Base-by-base conservation (phyloP, 306 rosid genomes). In the Adenanthera pavonina region DNA sequence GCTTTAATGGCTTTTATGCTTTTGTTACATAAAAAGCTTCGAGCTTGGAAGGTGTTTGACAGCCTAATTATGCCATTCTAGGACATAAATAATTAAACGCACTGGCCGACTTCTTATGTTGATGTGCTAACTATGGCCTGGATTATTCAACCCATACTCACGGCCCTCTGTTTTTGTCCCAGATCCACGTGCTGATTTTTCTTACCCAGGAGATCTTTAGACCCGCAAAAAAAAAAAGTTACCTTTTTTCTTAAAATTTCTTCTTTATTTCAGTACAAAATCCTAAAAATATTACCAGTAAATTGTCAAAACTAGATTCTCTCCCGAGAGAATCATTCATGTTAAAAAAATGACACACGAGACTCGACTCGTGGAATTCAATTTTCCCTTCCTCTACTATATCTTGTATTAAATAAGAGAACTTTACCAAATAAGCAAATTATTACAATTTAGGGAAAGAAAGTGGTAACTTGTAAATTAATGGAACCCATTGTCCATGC, bases 1-100 rank as follows among this genome's bases (percentile, higher is more conserved):
- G 76, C 85, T 82, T 80, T 68, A 4, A 65, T 51, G 72, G 46
- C 76, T 74, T 84, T 70, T 75, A 57, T 59, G 84, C 48, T 72
- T 81, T 68, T 44, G 74, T 5, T 2, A 17, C 19, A 40, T 8
- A 14, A 51, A 59, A 57, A 15, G 49, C 46, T 74, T 14, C 4
- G 36, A 25, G 46, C 17, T 19, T 17, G 33, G 16, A 44, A 13
- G 46, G 77, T 68, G 78, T 53, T 53, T 59, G 30, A 76, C 66
- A 61, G 75, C 74, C 76, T 79, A 57, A 74, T 61, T 25, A 56
- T 17, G 67, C 83, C 17, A 72, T 19, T 68, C 10, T 19, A 46
- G 56, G 3, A 34, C 47, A 14, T 47, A 49, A 65, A 61, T 70
- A 48, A 70, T 82, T 69, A 33, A 0, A 38, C 35, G 1, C 0